A percentile compares a stretch with the other conserved stretches of the same genome.
These are phyloP conservation scores for Backusella psychrophila DNA, from an alignment of 192 early-diverging fungal genomes.

Conservation along the genomic window DNA sequence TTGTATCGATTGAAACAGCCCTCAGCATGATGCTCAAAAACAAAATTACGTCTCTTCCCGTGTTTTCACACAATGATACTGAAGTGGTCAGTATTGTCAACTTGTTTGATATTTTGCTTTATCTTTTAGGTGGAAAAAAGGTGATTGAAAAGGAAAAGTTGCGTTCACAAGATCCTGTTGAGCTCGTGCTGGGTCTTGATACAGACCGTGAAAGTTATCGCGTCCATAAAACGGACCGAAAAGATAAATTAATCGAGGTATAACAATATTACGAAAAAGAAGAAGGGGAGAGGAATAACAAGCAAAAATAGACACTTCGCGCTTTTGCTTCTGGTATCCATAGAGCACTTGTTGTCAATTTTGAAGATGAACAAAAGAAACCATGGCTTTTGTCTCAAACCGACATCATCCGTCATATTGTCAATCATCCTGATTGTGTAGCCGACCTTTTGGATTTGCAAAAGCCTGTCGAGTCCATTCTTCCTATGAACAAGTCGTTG, in stretches of 20 bases:
- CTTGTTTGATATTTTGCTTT: constrained; percentile 51
- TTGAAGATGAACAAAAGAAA: constrained; percentile 16
- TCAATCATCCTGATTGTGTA: constrained; percentile 39
- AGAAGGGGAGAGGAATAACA: background rate
- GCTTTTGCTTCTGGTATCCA: constrained; percentile 58
- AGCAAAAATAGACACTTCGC: constrained; percentile 27
- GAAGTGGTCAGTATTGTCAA: constrained; percentile 51
- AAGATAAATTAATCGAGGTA: constrained; percentile 32
- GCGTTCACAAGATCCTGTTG: constrained; percentile 31
- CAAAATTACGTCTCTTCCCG: constrained; percentile 52
- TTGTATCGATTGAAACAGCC: constrained; percentile 46
- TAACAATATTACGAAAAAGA: background rate
- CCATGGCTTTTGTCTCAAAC: constrained; percentile 60
- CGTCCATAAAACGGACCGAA: constrained; percentile 30
- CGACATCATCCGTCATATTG: constrained; percentile 55
- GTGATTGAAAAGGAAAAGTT: constrained; percentile 29
- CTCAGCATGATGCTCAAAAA: constrained; percentile 43
- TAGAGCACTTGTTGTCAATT: constrained; percentile 56
- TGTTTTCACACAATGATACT: constrained; percentile 49
- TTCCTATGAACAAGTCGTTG: constrained; percentile 18
- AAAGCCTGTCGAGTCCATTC: constrained; percentile 35
- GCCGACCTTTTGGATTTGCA: constrained; percentile 34
- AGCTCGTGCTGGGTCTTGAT: constrained; percentile 44
- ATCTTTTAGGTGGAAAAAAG: constrained; percentile 29
- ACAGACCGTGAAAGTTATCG: constrained; percentile 44